Evolutionary conservation across 2,329 filamentous ascomycete genomes (phyloP), one percentile per base, ranked within the genome.

Genomic region (Tolypocladium capitatum): DNA sequence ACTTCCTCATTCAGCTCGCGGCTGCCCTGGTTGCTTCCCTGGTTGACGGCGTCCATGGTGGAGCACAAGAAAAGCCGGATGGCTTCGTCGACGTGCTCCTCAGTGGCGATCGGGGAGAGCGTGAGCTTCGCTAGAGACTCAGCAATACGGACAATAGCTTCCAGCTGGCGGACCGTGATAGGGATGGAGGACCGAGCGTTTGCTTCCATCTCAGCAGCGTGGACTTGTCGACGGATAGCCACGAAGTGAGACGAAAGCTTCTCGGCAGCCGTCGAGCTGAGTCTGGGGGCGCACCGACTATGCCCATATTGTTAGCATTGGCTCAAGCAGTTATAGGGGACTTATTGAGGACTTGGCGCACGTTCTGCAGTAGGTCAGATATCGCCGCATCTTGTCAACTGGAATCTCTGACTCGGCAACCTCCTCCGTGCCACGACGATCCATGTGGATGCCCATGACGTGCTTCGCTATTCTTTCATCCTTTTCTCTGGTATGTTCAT

Each of bases 211-310:
- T 98, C 92, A 1, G 87, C 83, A 24, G 87, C 84, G 64, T 95
- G 91, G 7, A 98, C 89, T 68, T 97, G 91, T 53, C 87, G 83
- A 49, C 92, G 82, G 64, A 98, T 97, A 52, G 87, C 90, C 51
- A 98, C 92, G 59, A 98, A 98, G 67, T 98, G 91, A 2, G 88
- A 95, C 0, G 88, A 94, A 14, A 98, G 81, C 67, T 96, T 96
- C 68, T 97, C 92, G 1, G 91, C 86, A 0, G 92, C 92, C 68
- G 94, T 87, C 18, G 85, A 76, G 28, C 87, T 94, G 28, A 98
- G 81, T 38, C 90, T 84, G 20, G 92, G 92, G 1, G 92, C 92
- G 61, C 91, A 97, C 52, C 89, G 88, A 50, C 86, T 91, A 10
- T 40, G 11, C 10, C 1, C 43, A 6, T 1, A 18, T 8, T 35